These are phyloP conservation scores for Trichoderma lentiforme DNA, from an alignment of 2,329 filamentous ascomycete species.

Conservation along the genomic window DNA sequence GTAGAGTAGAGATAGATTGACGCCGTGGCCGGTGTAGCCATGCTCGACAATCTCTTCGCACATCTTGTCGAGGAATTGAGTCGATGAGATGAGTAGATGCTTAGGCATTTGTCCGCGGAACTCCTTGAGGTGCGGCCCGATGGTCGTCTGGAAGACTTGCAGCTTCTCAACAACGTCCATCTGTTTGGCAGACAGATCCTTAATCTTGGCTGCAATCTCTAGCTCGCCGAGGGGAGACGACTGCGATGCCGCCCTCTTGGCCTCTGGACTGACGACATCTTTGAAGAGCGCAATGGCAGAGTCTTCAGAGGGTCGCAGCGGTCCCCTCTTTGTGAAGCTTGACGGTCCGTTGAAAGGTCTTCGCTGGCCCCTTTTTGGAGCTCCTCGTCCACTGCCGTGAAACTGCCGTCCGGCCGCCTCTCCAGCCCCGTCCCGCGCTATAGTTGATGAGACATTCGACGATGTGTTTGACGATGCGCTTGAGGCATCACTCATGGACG, in stretches of 20 bases:
- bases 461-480: not conserved
- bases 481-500: slow-evolving; percentile 23
- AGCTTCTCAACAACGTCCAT: slow-evolving; percentile 24
- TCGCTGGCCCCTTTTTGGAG: not conserved
- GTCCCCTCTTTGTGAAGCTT: slow-evolving; percentile 8
- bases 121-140: slow-evolving; percentile 31
- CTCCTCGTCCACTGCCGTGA: not conserved
- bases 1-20: slow-evolving; percentile 29
- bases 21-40: slow-evolving; percentile 19
- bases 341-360: not conserved
- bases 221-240: slow-evolving; percentile 26
- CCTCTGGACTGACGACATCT: slow-evolving; percentile 31
- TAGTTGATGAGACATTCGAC: not conserved
- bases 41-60: slow-evolving; percentile 23
- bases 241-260: not conserved
- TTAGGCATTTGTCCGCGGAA: slow-evolving; percentile 30
- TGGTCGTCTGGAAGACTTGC: slow-evolving; percentile 26
- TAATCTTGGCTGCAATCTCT: slow-evolving; percentile 32
- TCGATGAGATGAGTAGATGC: slow-evolving; percentile 26
- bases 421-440: not conserved
- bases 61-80: slow-evolving; percentile 23
- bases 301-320: slow-evolving; percentile 20
- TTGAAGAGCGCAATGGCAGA: slow-evolving; percentile 35
- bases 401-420: not conserved
- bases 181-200: slow-evolving; percentile 24